Percentiles rank a stretch among this genome's conserved stretches.
Conservation (phyloP, 2,329 filamentous ascomycete genomes). For the Trichophyton schoenleinii region DNA sequence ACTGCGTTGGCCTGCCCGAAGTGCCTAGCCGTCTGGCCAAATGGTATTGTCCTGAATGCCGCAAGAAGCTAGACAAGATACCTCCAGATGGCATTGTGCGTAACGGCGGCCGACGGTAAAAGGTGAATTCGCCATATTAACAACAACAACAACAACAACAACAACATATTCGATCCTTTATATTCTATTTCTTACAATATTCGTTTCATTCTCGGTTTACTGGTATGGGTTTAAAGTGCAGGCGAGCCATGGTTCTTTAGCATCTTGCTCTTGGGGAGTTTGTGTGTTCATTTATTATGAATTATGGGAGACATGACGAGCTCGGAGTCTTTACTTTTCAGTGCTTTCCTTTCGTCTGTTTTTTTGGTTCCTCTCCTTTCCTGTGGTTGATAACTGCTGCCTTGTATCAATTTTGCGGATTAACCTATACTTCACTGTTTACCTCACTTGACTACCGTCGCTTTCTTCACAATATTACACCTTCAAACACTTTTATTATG, state of each 20-base stretch:
- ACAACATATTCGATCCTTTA: neutral
- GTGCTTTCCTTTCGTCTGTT: neutral
- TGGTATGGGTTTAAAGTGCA: neutral
- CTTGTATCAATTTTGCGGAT: neutral
- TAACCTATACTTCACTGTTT: too few species aligned
- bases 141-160: neutral
- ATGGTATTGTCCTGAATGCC: slow-evolving; percentile 55
- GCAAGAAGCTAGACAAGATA: slow-evolving; percentile 37
- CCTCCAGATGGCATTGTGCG: slow-evolving; percentile 28
- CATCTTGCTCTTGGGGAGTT: neutral
- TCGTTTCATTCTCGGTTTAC: neutral
- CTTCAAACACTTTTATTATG: neutral
- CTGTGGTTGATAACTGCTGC: neutral
- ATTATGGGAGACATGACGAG: neutral
- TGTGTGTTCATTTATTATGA: neutral
- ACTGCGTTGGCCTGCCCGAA: slow-evolving; percentile 46
- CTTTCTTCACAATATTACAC: too few species aligned
- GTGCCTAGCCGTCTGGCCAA: slow-evolving; percentile 48
- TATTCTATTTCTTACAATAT: neutral
- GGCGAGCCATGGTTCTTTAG: neutral
- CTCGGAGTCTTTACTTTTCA: neutral
- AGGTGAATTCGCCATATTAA: neutral
- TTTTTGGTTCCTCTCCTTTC: neutral
- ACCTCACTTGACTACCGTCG: too few species aligned
- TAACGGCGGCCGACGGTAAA: slow-evolving; percentile 24